Evolutionary conservation across 352 stramenopile species (phyloP), one percentile per base, ranked within the genome.

Genomic region (Globisporangium paddicum): DNA sequence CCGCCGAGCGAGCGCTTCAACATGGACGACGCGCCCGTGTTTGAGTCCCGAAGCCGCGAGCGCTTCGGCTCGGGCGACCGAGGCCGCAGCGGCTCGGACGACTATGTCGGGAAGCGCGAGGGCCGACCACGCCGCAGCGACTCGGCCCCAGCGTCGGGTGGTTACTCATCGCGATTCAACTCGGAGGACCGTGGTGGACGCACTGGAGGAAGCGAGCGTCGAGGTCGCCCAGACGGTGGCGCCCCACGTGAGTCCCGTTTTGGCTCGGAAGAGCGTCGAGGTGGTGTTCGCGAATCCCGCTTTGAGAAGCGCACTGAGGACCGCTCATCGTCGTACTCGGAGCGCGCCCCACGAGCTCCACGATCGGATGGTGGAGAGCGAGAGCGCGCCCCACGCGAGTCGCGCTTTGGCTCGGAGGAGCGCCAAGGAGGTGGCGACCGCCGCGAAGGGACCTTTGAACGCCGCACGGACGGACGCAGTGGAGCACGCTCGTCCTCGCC

Each of bases 1-100:
- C 57, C 57, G 4, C 26, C 35, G 26, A 25, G 18, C 21, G 57
- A 63, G 48, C 57, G 57, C 38, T 63, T 58, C 42, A 37, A 58
- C 47, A 49, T 59, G 49, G 37, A 38, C 18, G 38, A 54, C 38
- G 11, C 32, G 28, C 47, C 47, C 26, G 47, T 41, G 38, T 41
- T 42, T 9, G 32, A 49, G 7, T 34, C 41, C 5, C 44, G 28
- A 8, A 32, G 40, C 8, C 35, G 26, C 19, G 47, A 53, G 18
- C 47, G 47, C 26, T 53, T 53, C 40, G 47, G 47, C 28, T 53
- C 47, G 26, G 26, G 28, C 23, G 47, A 53, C 23, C 8, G 54
- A 44, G 28, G 47, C 5, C 21, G 55, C 18, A 41, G 35, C 2
- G 34, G 50, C 45, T 23, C 46, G 37, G 25, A 37, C 16, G 38